A percentile compares a stretch with the other conserved stretches of the same genome.
These are phyloP conservation scores for Nosema muscidifuracis DNA, from an alignment of 371 early-diverging fungal genomes.

Conservation along the genomic window DNA sequence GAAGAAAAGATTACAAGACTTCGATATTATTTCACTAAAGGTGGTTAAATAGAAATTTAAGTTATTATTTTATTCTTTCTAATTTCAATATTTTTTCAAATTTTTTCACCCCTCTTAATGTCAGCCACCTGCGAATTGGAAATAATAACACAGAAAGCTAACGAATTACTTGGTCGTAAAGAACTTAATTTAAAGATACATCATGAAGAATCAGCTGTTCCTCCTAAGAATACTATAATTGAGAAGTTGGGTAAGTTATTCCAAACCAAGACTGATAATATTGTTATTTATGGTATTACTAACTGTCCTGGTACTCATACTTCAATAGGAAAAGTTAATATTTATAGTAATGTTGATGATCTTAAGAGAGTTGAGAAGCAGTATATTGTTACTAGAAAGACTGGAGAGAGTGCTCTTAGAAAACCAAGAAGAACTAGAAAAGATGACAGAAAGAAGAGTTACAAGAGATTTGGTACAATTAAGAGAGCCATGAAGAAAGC, in stretches of 20 bases:
- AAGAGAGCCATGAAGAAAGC: slow-evolving; percentile 55
- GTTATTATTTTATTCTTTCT: not conserved
- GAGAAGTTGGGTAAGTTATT: slow-evolving; percentile 44
- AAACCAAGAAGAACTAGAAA: slow-evolving; percentile 56
- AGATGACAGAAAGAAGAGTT: slow-evolving; percentile 58
- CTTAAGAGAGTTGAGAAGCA: slow-evolving; percentile 51
- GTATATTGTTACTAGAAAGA: slow-evolving; percentile 49
- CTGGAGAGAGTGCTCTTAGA: slow-evolving; percentile 42
- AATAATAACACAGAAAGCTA: slow-evolving; percentile 19
- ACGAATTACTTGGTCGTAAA: slow-evolving; percentile 52
- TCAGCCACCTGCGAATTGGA: slow-evolving; percentile 7
- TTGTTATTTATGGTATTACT: slow-evolving; percentile 44
- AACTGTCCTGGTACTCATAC: slow-evolving; percentile 58
- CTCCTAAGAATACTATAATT: slow-evolving; percentile 52
- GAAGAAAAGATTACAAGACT: not conserved
- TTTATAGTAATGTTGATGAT: slow-evolving; percentile 46
- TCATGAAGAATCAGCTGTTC: slow-evolving; percentile 51
- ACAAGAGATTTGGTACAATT: slow-evolving; percentile 60
- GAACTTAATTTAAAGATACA: slow-evolving; percentile 56
- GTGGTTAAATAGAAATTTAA: no score
- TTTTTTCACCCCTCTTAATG: not conserved
- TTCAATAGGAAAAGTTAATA: slow-evolving; percentile 46
- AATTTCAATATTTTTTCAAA: no score
- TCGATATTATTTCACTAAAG: no score
- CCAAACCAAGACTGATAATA: slow-evolving; percentile 41